Evolutionary conservation across 73 alveolate species (phyloP).

Genomic region (Tetrahymena borealis): DNA sequence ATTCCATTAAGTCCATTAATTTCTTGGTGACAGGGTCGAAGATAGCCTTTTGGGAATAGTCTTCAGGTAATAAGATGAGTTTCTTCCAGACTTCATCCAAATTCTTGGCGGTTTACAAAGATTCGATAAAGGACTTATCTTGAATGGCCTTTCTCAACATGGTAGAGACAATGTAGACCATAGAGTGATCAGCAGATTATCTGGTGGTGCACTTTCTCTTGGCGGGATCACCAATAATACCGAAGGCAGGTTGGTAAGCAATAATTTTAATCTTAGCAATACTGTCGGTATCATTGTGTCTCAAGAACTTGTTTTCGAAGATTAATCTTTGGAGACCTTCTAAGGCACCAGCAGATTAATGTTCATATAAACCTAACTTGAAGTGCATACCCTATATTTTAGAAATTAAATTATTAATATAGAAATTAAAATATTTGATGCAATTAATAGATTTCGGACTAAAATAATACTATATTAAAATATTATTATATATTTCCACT

Average conservation of each 20-base stretch:
- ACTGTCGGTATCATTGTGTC: slow-evolving; percentile 47
- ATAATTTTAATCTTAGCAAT: slow-evolving; percentile 69
- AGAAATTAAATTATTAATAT: neutral
- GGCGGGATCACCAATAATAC: slow-evolving; percentile 94
- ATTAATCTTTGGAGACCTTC: slow-evolving; percentile 54
- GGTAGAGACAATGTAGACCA: slow-evolving; percentile 68
- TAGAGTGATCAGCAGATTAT: slow-evolving; percentile 87
- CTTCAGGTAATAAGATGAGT: slow-evolving; percentile 71
- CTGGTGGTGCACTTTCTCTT: slow-evolving; percentile 79
- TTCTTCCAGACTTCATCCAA: slow-evolving; percentile 66
- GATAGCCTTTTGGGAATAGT: slow-evolving; percentile 55
- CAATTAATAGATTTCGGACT: too few species aligned
- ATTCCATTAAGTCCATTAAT: slow-evolving; percentile 46
- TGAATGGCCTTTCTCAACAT: slow-evolving; percentile 64
- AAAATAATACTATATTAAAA: neutral
- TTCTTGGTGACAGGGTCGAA: slow-evolving; percentile 45
- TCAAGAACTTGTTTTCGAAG: slow-evolving; percentile 18
- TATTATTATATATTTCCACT: neutral
- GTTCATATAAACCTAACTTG: slow-evolving; percentile 92
- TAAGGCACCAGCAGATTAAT: slow-evolving; percentile 94
- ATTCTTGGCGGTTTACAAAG: slow-evolving; percentile 7
- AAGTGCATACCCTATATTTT: slow-evolving; percentile 80
- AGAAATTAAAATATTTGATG: neutral
- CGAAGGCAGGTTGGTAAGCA: slow-evolving; percentile 94
- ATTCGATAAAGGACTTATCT: slow-evolving; percentile 23